A percentile compares a stretch with the other conserved stretches of the same genome.
phyloP scores from a whole-genome alignment of 176 grass and related monocot genomes.

The Aegilops longissima region DNA sequence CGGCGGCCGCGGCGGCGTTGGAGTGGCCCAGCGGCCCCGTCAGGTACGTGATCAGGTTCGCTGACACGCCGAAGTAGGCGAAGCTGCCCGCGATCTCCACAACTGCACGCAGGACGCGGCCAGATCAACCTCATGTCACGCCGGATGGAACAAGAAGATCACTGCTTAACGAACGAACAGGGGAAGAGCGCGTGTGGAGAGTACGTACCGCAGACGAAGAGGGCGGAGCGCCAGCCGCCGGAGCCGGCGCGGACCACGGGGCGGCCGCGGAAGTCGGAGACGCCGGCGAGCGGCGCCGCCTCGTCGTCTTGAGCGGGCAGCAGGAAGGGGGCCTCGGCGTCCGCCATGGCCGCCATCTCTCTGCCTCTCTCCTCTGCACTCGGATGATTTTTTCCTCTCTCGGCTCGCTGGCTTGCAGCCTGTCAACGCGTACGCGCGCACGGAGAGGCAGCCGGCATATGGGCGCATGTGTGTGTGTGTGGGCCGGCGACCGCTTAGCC shows the following conservation, averaged over 20 bases:
- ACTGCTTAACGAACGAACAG: not conserved
- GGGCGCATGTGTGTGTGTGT: too few relatives aligned
- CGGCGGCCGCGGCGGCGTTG: not conserved
- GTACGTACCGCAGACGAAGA: slow-evolving; percentile 52
- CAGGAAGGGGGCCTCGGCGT: slow-evolving; percentile 17
- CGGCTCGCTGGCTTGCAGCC: too few relatives aligned
- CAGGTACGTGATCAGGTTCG: not conserved
- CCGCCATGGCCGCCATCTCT: not conserved
- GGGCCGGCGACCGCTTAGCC: not conserved
- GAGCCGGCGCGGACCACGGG: slow-evolving; percentile 32
- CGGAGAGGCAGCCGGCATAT: too few relatives aligned
- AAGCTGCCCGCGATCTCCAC: not conserved
- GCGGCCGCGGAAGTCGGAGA: slow-evolving; percentile 53
- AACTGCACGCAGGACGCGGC: not conserved
- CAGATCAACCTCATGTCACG: too few relatives aligned
- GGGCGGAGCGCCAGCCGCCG: slow-evolving; percentile 56
- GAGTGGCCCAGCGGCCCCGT: not conserved
- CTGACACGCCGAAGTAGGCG: not conserved
- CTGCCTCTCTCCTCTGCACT: not conserved
- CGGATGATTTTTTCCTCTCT: not conserved
- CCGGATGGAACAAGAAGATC: too few relatives aligned
- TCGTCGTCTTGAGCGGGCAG: not conserved
- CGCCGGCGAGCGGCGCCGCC: not conserved
- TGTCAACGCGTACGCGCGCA: too few relatives aligned
- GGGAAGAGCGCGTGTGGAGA: not conserved